Conservation (phyloP, 306 rosid genomes). For the Pterocarpus santalinus region DNA sequence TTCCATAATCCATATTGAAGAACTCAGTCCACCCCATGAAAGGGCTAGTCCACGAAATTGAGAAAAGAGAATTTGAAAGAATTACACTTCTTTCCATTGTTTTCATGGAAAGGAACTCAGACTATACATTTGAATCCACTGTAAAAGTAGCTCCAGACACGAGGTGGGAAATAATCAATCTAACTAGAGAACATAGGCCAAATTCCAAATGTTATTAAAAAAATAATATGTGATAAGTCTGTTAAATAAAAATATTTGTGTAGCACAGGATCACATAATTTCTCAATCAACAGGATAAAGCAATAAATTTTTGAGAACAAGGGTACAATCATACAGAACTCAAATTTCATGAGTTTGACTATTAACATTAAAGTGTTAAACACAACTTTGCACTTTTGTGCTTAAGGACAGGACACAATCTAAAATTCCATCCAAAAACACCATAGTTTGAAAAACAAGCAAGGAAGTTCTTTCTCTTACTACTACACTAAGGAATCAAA, state of each 20-base stretch:
- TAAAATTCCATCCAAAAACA: slow-evolving; percentile 2
- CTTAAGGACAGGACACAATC: slow-evolving; percentile 2
- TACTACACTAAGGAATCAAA: slow-evolving; percentile 17
- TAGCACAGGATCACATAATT: neutral
- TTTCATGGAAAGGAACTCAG: slow-evolving; percentile 23
- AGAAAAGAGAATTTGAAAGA: slow-evolving; percentile 15
- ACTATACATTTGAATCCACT: neutral
- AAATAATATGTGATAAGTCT: neutral
- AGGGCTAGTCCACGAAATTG: slow-evolving; percentile 7
- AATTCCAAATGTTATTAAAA: slow-evolving; percentile 29
- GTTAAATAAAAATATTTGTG: neutral
- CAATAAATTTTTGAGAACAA: neutral
- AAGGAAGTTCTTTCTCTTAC: neutral
- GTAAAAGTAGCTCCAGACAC: slow-evolving; percentile 7
- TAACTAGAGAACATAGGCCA: slow-evolving; percentile 12
- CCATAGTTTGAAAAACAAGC: neutral
- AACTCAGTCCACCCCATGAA: slow-evolving; percentile 14
- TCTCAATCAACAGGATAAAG: neutral
- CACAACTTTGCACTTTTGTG: neutral
- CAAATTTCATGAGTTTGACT: no score
- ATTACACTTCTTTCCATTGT: slow-evolving; percentile 14
- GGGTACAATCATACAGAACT: slow-evolving; percentile 1
- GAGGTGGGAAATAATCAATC: neutral
- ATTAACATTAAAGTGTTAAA: neutral
- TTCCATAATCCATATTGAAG: slow-evolving; percentile 1